Conservation (phyloP, 257 asterid genomes). For the Henckelia pumila region DNA sequence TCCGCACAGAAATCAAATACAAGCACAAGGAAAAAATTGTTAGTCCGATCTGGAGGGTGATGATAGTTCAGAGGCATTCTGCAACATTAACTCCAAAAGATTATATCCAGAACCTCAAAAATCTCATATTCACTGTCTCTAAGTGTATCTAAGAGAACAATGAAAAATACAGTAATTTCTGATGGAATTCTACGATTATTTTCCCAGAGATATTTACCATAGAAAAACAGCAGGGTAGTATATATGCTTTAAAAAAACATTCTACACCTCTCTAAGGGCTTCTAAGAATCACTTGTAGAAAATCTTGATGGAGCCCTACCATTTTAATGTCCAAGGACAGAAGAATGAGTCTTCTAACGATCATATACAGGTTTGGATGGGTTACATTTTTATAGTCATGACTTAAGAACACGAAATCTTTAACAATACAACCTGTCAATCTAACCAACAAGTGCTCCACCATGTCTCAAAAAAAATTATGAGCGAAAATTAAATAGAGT, state of each 20-base stretch:
- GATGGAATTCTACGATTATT: too few relatives aligned
- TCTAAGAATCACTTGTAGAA: constrained; percentile 10
- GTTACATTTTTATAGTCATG: background rate
- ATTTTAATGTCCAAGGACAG: background rate
- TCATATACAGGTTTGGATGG: constrained; percentile 5
- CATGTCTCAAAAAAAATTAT: background rate
- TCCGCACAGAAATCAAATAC: constrained; percentile 16
- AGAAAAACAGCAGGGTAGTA: too few relatives aligned
- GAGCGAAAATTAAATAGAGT: background rate
- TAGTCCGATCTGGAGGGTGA: background rate
- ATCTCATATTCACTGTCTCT: background rate
- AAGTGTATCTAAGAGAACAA: too few relatives aligned
- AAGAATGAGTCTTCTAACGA: background rate
- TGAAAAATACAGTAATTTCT: too few relatives aligned
- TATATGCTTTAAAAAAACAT: too few relatives aligned
- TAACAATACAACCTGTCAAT: constrained; percentile 12
- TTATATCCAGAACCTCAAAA: background rate
- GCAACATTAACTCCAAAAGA: background rate
- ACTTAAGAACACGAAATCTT: background rate
- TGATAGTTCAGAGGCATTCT: background rate
- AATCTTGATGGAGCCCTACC: background rate
- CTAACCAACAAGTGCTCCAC: constrained; percentile 6
- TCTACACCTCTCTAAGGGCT: constrained; percentile 3
- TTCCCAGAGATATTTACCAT: too few relatives aligned
- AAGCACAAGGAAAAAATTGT: constrained; percentile 12